Base-by-base conservation (phyloP, 352 stramenopile genomes). In the Pythium sp. region DNA sequence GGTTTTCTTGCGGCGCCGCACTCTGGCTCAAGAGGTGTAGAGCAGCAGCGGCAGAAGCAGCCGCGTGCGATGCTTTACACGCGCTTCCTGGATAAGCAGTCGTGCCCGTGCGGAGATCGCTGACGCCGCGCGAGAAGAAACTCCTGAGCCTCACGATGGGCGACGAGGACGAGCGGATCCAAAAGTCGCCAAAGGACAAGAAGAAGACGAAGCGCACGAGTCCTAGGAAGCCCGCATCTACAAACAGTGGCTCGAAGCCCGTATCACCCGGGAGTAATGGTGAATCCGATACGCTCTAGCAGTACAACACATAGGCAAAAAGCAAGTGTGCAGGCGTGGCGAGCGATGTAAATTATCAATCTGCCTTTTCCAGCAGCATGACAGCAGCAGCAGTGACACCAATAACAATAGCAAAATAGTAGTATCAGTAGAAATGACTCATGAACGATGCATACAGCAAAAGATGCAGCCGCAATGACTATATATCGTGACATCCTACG, bases 91-190 rank as follows among this genome's bases (percentile, higher is more conserved):
- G 30, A 9, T 6, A 38, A 15, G 41, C 59, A 20, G 5, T 43
- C 3, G 18, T 46, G 32, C 59, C 43, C 11, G 34, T 7, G 38
- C 43, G 28, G 18, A 66, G 60, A 58, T 18, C 41, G 43, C 65
- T 56, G 55, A 71, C 58, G 58, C 68, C 51, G 69, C 57, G 36
- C 64, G 64, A 78, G 76, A 71, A 74, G 74, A 70, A 76, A 41
- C 62, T 54, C 69, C 71, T 36, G 18, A 24, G 18, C 15, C 14
- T 41, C 28, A 7, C 55, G 55, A 61, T 8, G 55, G 30, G 20
- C 55, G 30, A 28, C 55, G 30, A 15, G 15, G 55, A 61, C 3
- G 55, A 43, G 20, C 14, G 1, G 55, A 47, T n/a, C 24, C 18
- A 36, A 38, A n/a, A 58, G 14, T 18, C 24, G 24, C 51, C 24